Base-by-base conservation (phyloP, 805 yeast genomes). In the Pichia kluyveri region DNA sequence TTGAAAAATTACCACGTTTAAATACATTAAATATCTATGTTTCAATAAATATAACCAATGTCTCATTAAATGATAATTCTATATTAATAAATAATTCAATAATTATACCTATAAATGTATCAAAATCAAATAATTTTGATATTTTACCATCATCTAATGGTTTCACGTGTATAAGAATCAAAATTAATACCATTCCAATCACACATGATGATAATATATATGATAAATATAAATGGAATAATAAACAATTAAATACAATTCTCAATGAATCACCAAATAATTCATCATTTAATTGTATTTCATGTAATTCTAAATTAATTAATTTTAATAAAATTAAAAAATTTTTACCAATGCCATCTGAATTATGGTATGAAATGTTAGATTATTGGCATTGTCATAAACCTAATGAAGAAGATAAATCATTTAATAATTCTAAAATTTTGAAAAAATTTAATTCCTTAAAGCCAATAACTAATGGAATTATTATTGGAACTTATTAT, bases 321-420 rank as follows among this genome's bases (percentile, higher is more conserved):
- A 41, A 50, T 30, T 14, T 78, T 73, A n/a, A 40, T 0, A 43
- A 60, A 0, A 59, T 70, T 17, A 23, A 41, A 4, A 63, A 59
- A 14, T 65, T 79, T 41, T 58, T 66, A 46, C 86, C 86, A 38
- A 77, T 91, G 81, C 99, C 99, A 0, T 84, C 95, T 1, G 97
- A 89, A 59, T 70, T 79, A 43, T 91, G 99, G 99, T 79, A 83
- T 14, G 99, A 91, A 61, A 69, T 93, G 75, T 84, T 91, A 95
- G 98, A 91, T 49, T 85, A 84, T 54, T 91, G 99, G 99, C 97
- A 91, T 62, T 91, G 99, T 60, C 97, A 91, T 60, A 84, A 83
- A 57, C 95, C 95, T 0, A 49, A 53, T 17, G 44, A 47, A 1
- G 59, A 58, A 2, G 45, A 50, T 2, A 44, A 57, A 19, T 49